Conservation (phyloP, 2,329 filamentous ascomycete species). For the Beauveria asiatica region DNA sequence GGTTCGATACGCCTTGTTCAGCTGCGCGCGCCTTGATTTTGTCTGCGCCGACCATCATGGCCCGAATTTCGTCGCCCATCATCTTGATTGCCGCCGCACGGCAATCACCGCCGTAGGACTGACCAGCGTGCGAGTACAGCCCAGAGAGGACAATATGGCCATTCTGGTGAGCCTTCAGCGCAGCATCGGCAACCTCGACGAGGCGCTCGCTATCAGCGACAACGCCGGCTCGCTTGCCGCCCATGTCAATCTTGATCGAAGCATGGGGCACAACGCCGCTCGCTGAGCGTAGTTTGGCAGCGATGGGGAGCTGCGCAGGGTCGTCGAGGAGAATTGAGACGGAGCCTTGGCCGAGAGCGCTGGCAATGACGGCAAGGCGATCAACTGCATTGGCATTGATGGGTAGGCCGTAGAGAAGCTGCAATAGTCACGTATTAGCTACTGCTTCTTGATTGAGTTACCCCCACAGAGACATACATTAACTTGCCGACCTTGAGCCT, state of each 20-base stretch:
- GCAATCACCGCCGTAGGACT: constrained; percentile 51
- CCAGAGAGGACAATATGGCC: constrained; percentile 44
- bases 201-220: constrained; percentile 39
- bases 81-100: constrained; percentile 23
- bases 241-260: constrained; percentile 69
- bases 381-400: constrained; percentile 51
- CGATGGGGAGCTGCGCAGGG: constrained; percentile 44
- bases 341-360: constrained; percentile 43
- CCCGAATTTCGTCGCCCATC: constrained; percentile 23
- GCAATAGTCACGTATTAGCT: background rate
- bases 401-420: constrained; percentile 67
- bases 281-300: constrained; percentile 33
- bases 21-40: constrained; percentile 14
- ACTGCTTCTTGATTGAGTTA: background rate
- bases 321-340: constrained; percentile 65
- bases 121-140: constrained; percentile 65
- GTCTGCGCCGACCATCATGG: constrained; percentile 20
- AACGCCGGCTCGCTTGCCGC: constrained; percentile 63
- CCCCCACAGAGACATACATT: constrained; percentile 40
- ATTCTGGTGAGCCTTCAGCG: constrained; percentile 18
- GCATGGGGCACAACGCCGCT: constrained; percentile 43
- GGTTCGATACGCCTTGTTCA: constrained; percentile 11
- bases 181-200: constrained; percentile 34
- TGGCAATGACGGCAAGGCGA: constrained; percentile 49
- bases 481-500: constrained; percentile 41